phyloP scores from a whole-genome alignment of 2,329 filamentous ascomycete species.

The Monosporascus cannonballus region DNA sequence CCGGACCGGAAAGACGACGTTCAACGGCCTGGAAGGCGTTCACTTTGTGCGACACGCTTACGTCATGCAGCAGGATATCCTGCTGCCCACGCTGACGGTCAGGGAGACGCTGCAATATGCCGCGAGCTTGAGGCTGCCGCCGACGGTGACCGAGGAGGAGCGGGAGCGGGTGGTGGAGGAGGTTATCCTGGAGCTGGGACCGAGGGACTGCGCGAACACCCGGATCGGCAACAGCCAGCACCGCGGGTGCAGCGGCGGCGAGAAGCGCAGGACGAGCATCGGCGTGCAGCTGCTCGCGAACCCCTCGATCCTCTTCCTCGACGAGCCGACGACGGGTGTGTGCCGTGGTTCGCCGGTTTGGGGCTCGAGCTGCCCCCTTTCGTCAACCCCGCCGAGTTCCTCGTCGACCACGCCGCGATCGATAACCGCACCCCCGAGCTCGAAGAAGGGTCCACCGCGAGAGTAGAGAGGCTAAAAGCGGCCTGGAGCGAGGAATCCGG shows the following conservation, averaged over 20 bases:
- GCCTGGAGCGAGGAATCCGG: constrained; percentile 48
- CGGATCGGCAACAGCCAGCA: constrained; percentile 65
- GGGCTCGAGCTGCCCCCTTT: constrained; percentile 62
- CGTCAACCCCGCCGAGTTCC: constrained; percentile 71
- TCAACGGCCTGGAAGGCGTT: constrained; percentile 53
- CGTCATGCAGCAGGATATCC: constrained; percentile 71
- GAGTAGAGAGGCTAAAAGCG: constrained; percentile 55
- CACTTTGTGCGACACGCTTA: constrained; percentile 57
- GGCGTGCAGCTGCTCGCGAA: constrained; percentile 76
- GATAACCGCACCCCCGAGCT: constrained; percentile 65
- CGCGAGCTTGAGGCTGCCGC: constrained; percentile 63
- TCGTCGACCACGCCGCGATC: constrained; percentile 69
- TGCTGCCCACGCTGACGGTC: constrained; percentile 68
- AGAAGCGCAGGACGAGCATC: constrained; percentile 71
- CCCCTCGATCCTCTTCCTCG: constrained; percentile 69
- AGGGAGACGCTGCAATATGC: constrained; percentile 69
- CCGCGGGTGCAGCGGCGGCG: constrained; percentile 72
- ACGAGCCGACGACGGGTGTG: constrained; percentile 69
- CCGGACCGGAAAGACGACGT: constrained; percentile 50
- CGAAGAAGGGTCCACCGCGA: constrained; percentile 51
- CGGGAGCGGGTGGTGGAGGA: constrained; percentile 63
- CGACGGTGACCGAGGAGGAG: constrained; percentile 53
- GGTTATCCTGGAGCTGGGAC: constrained; percentile 66
- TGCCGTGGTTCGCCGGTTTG: constrained; percentile 56
- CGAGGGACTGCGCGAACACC: constrained; percentile 74